Conservation (phyloP, 352 stramenopile genomes). For the Globisporangium iwayamae region DNA sequence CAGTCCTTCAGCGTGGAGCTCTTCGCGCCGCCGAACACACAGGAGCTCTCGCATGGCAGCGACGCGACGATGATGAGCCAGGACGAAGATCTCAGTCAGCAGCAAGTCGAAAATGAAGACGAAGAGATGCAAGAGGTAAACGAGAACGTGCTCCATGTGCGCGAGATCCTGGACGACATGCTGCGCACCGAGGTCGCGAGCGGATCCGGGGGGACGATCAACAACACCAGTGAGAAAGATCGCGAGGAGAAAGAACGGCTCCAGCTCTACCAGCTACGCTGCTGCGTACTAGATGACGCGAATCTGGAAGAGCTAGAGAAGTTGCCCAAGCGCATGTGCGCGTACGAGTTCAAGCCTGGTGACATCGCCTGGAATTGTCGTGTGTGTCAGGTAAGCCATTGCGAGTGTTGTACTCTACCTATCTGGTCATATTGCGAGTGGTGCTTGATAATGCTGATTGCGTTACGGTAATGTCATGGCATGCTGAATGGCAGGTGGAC, state of each 20-base stretch:
- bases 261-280: constrained; percentile 48
- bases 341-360: constrained; percentile 93
- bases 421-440: neutral
- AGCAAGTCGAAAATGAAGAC: neutral
- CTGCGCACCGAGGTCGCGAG: constrained; percentile 10
- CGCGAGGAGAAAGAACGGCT: constrained; percentile 44
- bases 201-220: constrained; percentile 22
- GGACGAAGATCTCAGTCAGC: neutral
- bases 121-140: constrained; percentile 11
- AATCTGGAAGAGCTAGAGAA: constrained; percentile 42
- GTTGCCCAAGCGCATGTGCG: constrained; percentile 87
- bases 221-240: constrained; percentile 39
- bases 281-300: constrained; percentile 54
- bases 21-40: constrained; percentile 18
- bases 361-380: constrained; percentile 98
- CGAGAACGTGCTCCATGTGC: constrained; percentile 20
- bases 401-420: neutral
- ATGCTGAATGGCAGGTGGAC: constrained; percentile 67
- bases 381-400: constrained; percentile 59
- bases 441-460: neutral
- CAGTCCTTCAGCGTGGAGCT: constrained; percentile 16
- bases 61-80: constrained; percentile 6
- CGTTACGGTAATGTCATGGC: neutral
- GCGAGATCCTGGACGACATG: constrained; percentile 18
- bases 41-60: constrained; percentile 8